phyloP scores from a whole-genome alignment of 106 monocot genomes.

The Apostasia ramifera region DNA sequence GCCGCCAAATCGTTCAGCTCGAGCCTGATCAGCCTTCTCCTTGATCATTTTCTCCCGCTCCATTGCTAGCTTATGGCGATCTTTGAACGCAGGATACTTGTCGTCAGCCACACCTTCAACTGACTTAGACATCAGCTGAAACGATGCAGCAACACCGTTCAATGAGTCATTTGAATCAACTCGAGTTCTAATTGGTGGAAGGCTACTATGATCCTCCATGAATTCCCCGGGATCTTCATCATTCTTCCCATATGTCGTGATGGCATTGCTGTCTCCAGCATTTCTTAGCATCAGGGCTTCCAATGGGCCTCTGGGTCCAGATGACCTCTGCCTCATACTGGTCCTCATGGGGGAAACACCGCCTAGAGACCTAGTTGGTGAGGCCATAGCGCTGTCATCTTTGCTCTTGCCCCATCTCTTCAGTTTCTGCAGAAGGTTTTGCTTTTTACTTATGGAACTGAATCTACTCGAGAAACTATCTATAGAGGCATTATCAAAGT shows the following conservation, averaged over 20 bases:
- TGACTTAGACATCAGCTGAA: constrained; percentile 84
- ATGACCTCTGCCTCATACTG: constrained; percentile 19
- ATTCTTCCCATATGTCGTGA: constrained; percentile 73
- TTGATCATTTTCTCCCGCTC: constrained; percentile 88
- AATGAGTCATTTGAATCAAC: constrained; percentile 37
- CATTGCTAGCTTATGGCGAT: constrained; percentile 81
- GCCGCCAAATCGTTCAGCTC: constrained; percentile 59
- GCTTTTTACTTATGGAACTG: constrained; percentile 61
- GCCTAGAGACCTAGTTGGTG: constrained; percentile 55
- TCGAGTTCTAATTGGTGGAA: constrained; percentile 28
- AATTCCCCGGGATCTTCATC: constrained; percentile 40
- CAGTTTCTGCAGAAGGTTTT: constrained; percentile 71
- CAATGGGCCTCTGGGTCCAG: constrained; percentile 51
- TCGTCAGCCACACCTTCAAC: constrained; percentile 79
- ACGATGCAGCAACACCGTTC: constrained; percentile 59
- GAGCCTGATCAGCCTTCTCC: constrained; percentile 77
- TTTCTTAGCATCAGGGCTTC: constrained; percentile 87
- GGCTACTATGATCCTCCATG: constrained; percentile 21
- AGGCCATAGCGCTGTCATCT: constrained; percentile 53
- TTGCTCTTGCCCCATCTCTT: constrained; percentile 91
- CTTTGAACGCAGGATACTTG: constrained; percentile 90
- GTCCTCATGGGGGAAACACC: constrained; percentile 47
- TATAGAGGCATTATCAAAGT: constrained; percentile 77
- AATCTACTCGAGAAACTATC: constrained; percentile 75
- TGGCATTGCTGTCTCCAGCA: constrained; percentile 67